A percentile compares a stretch with the other conserved stretches of the same genome.
These are phyloP conservation scores for Quercus aquifolioides DNA, from an alignment of 306 rosid species.

Conservation along the genomic window DNA sequence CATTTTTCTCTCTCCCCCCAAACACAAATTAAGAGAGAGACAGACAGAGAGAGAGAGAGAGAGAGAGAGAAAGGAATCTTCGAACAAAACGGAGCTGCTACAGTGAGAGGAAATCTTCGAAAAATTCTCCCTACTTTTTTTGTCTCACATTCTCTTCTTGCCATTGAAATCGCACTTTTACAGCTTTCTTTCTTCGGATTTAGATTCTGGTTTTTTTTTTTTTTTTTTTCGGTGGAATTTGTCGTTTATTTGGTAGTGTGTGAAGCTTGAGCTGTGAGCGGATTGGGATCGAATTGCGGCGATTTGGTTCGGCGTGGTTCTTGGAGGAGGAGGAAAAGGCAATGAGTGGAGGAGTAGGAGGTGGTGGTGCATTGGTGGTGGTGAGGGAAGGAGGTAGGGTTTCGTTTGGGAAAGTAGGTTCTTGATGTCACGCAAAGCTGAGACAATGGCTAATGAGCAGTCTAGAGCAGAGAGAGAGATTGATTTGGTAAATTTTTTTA, in stretches of 20 bases:
- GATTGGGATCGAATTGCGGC: slow-evolving; percentile 9
- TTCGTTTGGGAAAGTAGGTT: slow-evolving; percentile 54
- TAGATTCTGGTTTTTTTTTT: background rate
- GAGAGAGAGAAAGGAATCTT: background rate
- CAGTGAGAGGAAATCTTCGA: slow-evolving; percentile 3
- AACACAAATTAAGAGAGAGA: background rate
- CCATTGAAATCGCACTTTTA: background rate
- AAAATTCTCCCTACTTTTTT: slow-evolving; percentile 1
- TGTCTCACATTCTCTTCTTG: background rate
- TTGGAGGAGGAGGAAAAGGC: slow-evolving; percentile 31
- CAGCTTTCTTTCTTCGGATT: background rate
- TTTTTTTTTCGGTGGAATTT: too few species aligned
- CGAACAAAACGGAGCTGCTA: slow-evolving; percentile 14
- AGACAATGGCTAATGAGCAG: slow-evolving; percentile 82
- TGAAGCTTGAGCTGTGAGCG: background rate
- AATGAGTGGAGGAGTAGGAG: slow-evolving; percentile 44
- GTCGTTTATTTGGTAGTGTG: too few species aligned
- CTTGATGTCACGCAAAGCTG: slow-evolving; percentile 53
- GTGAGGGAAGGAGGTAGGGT: slow-evolving; percentile 71
- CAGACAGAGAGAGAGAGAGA: background rate
- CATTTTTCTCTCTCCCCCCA: slow-evolving; percentile 27
- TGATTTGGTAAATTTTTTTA: slow-evolving; percentile 63
- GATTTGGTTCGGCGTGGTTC: background rate
- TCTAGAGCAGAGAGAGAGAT: slow-evolving; percentile 88
- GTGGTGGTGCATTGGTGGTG: slow-evolving; percentile 43